Evolutionary conservation across 768 basidiomycete genomes (phyloP).

Genomic region (Grammothele lineata): DNA sequence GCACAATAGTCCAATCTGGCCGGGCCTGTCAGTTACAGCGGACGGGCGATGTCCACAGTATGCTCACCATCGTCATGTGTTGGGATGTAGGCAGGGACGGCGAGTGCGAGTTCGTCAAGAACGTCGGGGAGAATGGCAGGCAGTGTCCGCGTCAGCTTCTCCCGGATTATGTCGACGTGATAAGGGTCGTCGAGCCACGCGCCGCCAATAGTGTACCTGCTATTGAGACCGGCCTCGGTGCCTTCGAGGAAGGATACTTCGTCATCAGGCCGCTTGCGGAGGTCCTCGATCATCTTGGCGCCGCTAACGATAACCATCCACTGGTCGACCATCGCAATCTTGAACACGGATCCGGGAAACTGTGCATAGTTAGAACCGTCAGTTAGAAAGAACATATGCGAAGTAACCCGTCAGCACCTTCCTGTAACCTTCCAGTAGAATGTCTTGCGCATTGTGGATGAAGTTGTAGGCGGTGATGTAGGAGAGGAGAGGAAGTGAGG

Average conservation of each 20-base stretch:
- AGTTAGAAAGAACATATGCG: too few species aligned
- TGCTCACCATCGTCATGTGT: neutral
- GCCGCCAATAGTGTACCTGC: too few species aligned
- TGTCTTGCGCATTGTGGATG: slow-evolving; percentile 14
- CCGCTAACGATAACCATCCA: slow-evolving; percentile 46
- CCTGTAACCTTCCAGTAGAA: slow-evolving; percentile 29
- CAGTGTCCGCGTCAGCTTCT: slow-evolving; percentile 25
- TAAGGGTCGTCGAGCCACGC: slow-evolving; percentile 17
- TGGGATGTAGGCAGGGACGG: slow-evolving; percentile 1
- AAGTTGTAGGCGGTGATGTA: slow-evolving; percentile 27
- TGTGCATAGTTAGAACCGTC: slow-evolving; percentile 1
- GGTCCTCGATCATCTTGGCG: slow-evolving; percentile 41
- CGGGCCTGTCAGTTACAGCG: neutral
- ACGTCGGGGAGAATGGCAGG: slow-evolving; percentile 16
- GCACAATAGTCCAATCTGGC: slow-evolving; percentile 21
- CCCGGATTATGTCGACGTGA: slow-evolving; percentile 19
- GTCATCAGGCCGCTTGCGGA: slow-evolving; percentile 43
- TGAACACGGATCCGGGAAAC: slow-evolving; percentile 29
- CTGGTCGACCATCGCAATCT: slow-evolving; percentile 37
- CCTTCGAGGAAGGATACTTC: slow-evolving; percentile 39
- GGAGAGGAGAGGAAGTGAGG: too few species aligned
- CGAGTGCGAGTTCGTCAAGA: slow-evolving; percentile 17
- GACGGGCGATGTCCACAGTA: neutral
- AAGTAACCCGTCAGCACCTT: neutral
- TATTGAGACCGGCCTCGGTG: slow-evolving; percentile 15